Evolutionary conservation across 495 filamentous ascomycete species (phyloP).

Genomic region (Neurospora sp.): DNA sequence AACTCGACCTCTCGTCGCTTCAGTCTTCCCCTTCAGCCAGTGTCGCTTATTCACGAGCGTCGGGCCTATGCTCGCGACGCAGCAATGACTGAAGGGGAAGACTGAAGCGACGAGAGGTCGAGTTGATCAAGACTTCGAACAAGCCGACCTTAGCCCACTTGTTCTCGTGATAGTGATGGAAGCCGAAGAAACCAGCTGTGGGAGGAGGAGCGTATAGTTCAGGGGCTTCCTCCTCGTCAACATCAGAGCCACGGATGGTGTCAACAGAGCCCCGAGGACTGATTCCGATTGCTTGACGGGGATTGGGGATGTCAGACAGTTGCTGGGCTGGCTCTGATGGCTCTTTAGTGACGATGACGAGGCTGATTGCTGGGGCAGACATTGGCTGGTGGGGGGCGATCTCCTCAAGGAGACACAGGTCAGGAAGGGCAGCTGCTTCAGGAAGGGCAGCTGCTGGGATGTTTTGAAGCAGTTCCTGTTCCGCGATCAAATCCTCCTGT

Average conservation of each 20-base stretch:
- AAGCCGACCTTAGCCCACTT: conserved; percentile 23
- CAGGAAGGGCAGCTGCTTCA: neutral
- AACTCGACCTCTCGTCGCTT: too few species aligned
- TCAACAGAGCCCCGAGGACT: conserved; percentile 14
- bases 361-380: neutral
- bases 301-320: neutral
- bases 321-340: neutral
- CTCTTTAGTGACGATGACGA: neutral
- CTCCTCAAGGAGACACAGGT: neutral
- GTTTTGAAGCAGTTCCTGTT: neutral
- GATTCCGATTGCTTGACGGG: neutral
- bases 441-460: neutral
- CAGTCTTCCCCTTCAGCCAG: too few species aligned
- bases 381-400: neutral
- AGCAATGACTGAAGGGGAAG: conserved; percentile 9
- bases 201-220: conserved; percentile 14
- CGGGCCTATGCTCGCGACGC: neutral
- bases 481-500: neutral
- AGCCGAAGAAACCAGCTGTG: conserved; percentile 32
- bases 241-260: conserved; percentile 5
- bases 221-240: neutral
- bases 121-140: conserved; percentile 20
- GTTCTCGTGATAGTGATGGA: conserved; percentile 19
- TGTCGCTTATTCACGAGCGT: neutral
- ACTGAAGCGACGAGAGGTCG: conserved; percentile 8